These are phyloP conservation scores for Limonium bicolor DNA, from an alignment of 148 eudicot species.

Conservation along the genomic window DNA sequence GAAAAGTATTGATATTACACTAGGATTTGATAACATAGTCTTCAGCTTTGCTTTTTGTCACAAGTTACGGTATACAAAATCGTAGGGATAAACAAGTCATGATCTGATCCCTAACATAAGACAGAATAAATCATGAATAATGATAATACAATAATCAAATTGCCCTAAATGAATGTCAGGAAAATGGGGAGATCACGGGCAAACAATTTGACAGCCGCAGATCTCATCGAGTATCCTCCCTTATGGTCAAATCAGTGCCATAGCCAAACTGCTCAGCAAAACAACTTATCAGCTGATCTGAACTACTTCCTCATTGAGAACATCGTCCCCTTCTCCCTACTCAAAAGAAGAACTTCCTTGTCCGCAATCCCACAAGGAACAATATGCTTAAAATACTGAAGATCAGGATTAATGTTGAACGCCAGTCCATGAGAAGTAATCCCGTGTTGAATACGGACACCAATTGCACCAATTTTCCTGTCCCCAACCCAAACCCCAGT, in stretches of 20 bases:
- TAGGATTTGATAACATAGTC: no score
- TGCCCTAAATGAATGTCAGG: no score
- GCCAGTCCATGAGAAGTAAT: slow-evolving; percentile 83
- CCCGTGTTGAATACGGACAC: slow-evolving; percentile 76
- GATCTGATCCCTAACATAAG: no score
- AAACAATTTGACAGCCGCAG: no score
- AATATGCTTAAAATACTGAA: slow-evolving; percentile 62
- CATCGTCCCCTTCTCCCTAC: slow-evolving; percentile 30
- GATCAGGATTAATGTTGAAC: slow-evolving; percentile 75
- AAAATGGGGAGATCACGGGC: no score
- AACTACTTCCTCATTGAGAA: slow-evolving; percentile 60
- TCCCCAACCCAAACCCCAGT: slow-evolving; percentile 92
- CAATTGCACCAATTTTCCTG: slow-evolving; percentile 83
- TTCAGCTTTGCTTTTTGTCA: no score
- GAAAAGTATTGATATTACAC: no score
- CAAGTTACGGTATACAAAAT: no score
- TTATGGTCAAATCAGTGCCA: slow-evolving; percentile 9
- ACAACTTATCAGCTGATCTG: slow-evolving; percentile 69
- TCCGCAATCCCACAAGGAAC: slow-evolving; percentile 87
- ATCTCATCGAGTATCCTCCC: no score
- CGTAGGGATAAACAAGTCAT: no score
- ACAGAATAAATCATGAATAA: no score
- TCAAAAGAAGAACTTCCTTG: slow-evolving; percentile 74
- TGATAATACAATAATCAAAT: no score
- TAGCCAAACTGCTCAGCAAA: slow-evolving; percentile 49